Base-by-base conservation (phyloP, 169 alveolate species). In the Plasmodium inui region DNA sequence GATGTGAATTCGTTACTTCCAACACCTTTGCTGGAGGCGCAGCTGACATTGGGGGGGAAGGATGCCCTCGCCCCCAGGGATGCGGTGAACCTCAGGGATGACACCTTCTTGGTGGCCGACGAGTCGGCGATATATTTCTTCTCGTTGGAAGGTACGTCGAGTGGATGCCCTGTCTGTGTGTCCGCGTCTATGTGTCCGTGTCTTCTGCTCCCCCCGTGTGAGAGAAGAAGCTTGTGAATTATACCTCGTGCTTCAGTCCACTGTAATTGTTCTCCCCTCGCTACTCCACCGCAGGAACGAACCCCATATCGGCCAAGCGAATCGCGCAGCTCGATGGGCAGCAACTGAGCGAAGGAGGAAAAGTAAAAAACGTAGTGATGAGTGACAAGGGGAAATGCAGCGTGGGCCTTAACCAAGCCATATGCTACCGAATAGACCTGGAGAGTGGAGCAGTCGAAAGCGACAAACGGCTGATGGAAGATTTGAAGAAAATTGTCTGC, bases 391-490 rank as follows among this genome's bases (percentile, higher is more conserved):
- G 79, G 28, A 89, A 89, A 26, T 78, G 90, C 17, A 37, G 67
- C 10, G 44, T 80, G 22, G 94, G 90, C 9, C 71, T 89, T 28
- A 79, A 14, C 67, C 41, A 89, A 30, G 89, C 94, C 32, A 79
- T 89, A 89, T 89, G 90, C 19, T 71, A 61, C 72, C 26, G 94
- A 22, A 26, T 89, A 79, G 94, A 89, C 26, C 4, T 89, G n/a
- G 94, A 89, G 22, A 78, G 46, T 26, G 82, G 72, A 2, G 17
- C 37, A n/a, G 50, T 89, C 6, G 94, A 89, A 28, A 79, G 89
- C 53, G 57, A 41, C 26, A 89, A 89, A 46, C 26, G 34, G 14
- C n/a, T 79, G 6, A 73, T 61, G 70, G 94, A 89, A 39, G 57
- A 89, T 61, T 89, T 89, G 22, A 81, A 89, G 82, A 89, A 89